phyloP scores from a whole-genome alignment of 805 yeast genomes.

The Scheffersomyces ergatensis region DNA sequence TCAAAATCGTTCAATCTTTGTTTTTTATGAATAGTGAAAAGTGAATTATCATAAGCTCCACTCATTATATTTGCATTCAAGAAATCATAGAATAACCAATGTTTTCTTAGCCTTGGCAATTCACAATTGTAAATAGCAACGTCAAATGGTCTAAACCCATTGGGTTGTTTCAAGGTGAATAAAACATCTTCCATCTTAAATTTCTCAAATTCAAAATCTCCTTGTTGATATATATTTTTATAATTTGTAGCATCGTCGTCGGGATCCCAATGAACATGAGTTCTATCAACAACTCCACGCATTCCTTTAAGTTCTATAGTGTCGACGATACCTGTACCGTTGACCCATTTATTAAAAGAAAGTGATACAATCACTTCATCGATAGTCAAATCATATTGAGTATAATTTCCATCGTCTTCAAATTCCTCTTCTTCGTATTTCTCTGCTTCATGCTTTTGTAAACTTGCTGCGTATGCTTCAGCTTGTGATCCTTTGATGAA shows the following conservation, averaged over 20 bases:
- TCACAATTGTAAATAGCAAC: conserved; percentile 89
- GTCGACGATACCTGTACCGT: conserved; percentile 83
- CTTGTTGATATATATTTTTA: conserved; percentile 69
- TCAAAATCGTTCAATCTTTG: conserved; percentile 55
- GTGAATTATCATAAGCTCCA: conserved; percentile 90
- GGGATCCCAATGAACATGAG: conserved; percentile 80
- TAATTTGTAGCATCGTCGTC: conserved; percentile 82
- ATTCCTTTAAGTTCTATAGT: conserved; percentile 76
- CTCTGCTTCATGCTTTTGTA: conserved; percentile 7
- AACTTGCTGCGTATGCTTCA: conserved; percentile 62
- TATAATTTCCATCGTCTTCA: conserved; percentile 88
- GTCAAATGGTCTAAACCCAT: conserved; percentile 75
- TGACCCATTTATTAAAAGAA: conserved; percentile 82
- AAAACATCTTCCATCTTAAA: conserved; percentile 83
- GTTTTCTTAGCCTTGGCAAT: conserved; percentile 74
- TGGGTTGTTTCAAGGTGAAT: conserved; percentile 79
- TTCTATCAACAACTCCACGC: conserved; percentile 89
- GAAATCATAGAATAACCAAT: conserved; percentile 90
- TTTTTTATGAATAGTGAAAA: conserved; percentile 85
- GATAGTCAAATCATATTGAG: conserved; percentile 90
- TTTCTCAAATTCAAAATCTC: conserved; percentile 89
- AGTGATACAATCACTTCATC: conserved; percentile 80
- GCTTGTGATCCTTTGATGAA: conserved; percentile 74
- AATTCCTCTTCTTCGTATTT: conserved; percentile 37
- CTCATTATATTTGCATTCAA: conserved; percentile 80